phyloP scores from a whole-genome alignment of 306 rosid species.

The Fragaria ananassa region DNA sequence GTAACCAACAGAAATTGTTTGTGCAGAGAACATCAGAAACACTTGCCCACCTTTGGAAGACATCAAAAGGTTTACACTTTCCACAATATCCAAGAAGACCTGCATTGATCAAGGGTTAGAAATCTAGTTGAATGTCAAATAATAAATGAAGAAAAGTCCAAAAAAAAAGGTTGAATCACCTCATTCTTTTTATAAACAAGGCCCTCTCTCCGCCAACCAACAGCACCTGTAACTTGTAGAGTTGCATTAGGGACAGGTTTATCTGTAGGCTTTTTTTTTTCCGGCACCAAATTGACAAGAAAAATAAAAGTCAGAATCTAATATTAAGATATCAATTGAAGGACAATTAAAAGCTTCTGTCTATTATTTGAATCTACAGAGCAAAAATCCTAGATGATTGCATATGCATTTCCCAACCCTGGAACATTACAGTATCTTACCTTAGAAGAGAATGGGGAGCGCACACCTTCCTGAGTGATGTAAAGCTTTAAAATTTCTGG shows the following conservation, averaged over 20 bases:
- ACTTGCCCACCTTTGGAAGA: conserved; percentile 75
- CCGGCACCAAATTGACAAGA: background rate
- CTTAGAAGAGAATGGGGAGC: conserved; percentile 96
- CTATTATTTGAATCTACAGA: background rate
- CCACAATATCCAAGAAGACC: conserved; percentile 94
- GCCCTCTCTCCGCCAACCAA: conserved; percentile 98
- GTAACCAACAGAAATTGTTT: conserved; percentile 21
- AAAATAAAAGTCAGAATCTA: conserved; percentile 6
- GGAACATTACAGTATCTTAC: conserved; percentile 38
- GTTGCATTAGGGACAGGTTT: conserved; percentile 89
- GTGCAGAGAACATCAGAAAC: conserved; percentile 11
- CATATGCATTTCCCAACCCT: background rate
- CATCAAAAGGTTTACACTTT: conserved; percentile 93
- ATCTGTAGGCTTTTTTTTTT: conserved; percentile 45
- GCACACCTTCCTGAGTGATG: conserved; percentile 98
- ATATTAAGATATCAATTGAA: background rate
- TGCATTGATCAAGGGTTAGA: conserved; percentile 30
- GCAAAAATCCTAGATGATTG: background rate
- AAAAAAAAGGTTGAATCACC: conserved; percentile 30
- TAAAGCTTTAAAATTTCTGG: conserved; percentile 95
- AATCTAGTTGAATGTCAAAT: conserved; percentile 3
- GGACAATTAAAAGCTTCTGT: background rate
- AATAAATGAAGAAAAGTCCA: conserved; percentile 6
- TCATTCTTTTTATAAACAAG: conserved; percentile 85
- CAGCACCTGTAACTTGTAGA: conserved; percentile 93